Evolutionary conservation across 2,329 filamentous ascomycete genomes (phyloP), one percentile per base, ranked within the genome.

Genomic region (Xylariaceae sp.): DNA sequence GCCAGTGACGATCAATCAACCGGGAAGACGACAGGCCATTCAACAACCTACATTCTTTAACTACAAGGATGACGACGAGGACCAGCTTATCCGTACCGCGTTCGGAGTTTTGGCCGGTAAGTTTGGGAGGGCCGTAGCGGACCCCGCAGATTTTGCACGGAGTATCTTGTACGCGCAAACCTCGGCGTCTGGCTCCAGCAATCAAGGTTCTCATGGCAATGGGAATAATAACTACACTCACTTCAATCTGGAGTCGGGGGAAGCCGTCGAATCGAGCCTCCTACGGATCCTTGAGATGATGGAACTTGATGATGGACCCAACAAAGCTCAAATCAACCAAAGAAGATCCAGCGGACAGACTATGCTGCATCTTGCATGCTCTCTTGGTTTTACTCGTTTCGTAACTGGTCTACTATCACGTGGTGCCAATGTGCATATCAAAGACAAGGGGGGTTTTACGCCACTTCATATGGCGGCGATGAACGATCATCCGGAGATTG

Each of bases 381-480:
- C 87, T 8, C 73, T 92, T 12, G 89, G 89, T 5, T 80, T 90
- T 61, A 81, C 85, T 58, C 81, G 87, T 44, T 86, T 95, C 59
- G 88, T 88, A 47, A 87, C 87, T 12, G 88, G 85, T 29, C 77
- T 95, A 22, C 74, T 95, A 18, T 87, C 85, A 9, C 81, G 88
- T 59, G 88, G 89, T n/a, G 89, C 88, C 18, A 86, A 87, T 64
- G 83, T 86, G 1, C 85, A 92, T 63, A 75, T 84, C 36, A 80
- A 84, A 51, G 90, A 95, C 67, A 86, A 84, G 58, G 86, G 87
- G 47, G 89, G 89, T 19, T 92, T 89, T 70, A 90, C 88, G 4
- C 84, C 90, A 13, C 79, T 95, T 73, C 89, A 95, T 69, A 81
- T 92, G 66, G 89, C 90, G 18, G 85, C 87, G 22, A 80, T 95